Conservation (phyloP, 352 stramenopile species). For the Globisporangium radiosum region DNA sequence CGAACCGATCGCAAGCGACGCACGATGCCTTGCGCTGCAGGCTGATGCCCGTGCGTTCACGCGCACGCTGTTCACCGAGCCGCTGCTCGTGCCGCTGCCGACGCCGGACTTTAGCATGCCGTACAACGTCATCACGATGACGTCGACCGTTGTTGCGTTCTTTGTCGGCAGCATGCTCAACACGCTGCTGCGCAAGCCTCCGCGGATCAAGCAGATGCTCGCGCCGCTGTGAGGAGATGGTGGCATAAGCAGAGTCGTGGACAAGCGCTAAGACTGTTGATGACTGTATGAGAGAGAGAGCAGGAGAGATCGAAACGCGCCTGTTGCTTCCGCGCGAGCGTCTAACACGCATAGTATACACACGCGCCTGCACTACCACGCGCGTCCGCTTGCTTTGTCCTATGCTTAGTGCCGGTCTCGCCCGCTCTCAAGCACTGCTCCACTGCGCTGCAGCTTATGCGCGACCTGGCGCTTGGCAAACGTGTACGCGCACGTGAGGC, state of each 20-base stretch:
- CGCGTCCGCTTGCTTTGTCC: background rate
- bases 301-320: background rate
- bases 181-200: slow-evolving; percentile 61
- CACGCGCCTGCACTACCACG: background rate
- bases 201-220: slow-evolving; percentile 67
- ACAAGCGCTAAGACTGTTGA: background rate
- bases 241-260: no score
- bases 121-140: slow-evolving; percentile 90
- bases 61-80: slow-evolving; percentile 64
- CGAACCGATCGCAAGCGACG: slow-evolving; percentile 7
- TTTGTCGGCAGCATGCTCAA: slow-evolving; percentile 84
- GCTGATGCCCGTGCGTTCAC: slow-evolving; percentile 10
- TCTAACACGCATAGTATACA: slow-evolving; percentile 5
- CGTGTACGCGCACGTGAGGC: slow-evolving; percentile 31
- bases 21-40: slow-evolving; percentile 10
- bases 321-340: background rate
- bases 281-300: slow-evolving; percentile 1
- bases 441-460: slow-evolving; percentile 3
- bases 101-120: slow-evolving; percentile 89
- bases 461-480: slow-evolving; percentile 11
- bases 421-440: slow-evolving; percentile 6
- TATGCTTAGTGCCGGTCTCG: background rate
- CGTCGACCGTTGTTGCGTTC: slow-evolving; percentile 84
- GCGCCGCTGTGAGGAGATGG: slow-evolving; percentile 2
- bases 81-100: slow-evolving; percentile 72